Conservation (phyloP, 2,329 filamentous ascomycete genomes). For the Ophiostoma ips region DNA sequence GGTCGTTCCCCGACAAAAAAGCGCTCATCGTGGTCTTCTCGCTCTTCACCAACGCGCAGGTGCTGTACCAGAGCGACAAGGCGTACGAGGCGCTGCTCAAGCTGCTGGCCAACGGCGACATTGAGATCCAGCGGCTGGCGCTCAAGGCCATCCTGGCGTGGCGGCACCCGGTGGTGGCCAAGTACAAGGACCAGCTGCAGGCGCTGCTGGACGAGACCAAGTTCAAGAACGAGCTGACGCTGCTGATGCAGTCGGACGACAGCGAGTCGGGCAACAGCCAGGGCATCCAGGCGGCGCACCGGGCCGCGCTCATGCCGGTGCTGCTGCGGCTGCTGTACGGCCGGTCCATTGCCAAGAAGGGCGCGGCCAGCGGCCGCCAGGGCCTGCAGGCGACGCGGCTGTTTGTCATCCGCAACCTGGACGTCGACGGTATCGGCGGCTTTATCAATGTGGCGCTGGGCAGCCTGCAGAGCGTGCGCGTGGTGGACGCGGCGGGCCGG, state of each 20-base stretch:
- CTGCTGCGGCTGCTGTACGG: conserved; percentile 81
- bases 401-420: conserved; percentile 65
- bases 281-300: conserved; percentile 63
- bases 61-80: conserved; percentile 62
- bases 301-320: conserved; percentile 64
- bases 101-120: conserved; percentile 75
- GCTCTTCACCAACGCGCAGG: conserved; percentile 74
- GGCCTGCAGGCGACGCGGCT: conserved; percentile 72
- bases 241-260: conserved; percentile 52
- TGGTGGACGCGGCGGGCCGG: conserved; percentile 32
- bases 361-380: conserved; percentile 60
- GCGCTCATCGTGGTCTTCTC: conserved; percentile 68
- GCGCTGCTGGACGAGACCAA: conserved; percentile 80
- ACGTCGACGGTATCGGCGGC: conserved; percentile 56
- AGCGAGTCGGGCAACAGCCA: conserved; percentile 8
- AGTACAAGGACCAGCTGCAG: conserved; percentile 74
- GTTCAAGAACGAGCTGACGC: conserved; percentile 86
- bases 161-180: conserved; percentile 63
- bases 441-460: conserved; percentile 78
- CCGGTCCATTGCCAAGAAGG: conserved; percentile 70
- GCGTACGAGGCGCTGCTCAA: conserved; percentile 64
- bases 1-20: conserved; percentile 72
- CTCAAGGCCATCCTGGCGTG: conserved; percentile 78
- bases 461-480: conserved; percentile 44
- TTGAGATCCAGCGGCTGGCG: conserved; percentile 73